These are phyloP conservation scores for Macrophomina phaseolina DNA, from an alignment of 2,329 filamentous ascomycete genomes.

Conservation along the genomic window DNA sequence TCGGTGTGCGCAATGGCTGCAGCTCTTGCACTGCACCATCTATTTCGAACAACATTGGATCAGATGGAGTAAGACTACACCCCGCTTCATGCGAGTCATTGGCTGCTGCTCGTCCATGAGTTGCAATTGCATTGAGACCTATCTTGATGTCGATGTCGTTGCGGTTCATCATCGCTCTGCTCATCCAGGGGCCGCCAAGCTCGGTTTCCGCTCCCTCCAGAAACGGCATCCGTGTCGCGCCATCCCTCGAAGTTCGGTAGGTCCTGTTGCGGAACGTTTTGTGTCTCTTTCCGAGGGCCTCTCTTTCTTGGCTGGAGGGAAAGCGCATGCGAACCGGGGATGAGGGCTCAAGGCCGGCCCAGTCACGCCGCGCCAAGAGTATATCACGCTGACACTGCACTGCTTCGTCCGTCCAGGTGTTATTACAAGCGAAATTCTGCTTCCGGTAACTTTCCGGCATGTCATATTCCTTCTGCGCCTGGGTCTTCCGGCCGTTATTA, in stretches of 20 bases:
- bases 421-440: background rate
- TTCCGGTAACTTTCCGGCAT: background rate
- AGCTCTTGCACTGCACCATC: constrained; percentile 6
- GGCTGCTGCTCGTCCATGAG: constrained; percentile 29
- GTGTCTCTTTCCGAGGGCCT: constrained; percentile 42
- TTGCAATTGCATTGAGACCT: constrained; percentile 43
- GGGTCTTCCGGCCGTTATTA: background rate
- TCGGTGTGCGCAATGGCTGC: constrained; percentile 6
- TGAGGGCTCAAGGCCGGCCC: constrained; percentile 41
- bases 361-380: constrained; percentile 41
- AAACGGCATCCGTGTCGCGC: background rate
- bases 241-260: background rate
- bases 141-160: constrained; percentile 43
- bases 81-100: constrained; percentile 13
- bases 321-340: constrained; percentile 40
- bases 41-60: constrained; percentile 44
- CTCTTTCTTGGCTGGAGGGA: constrained; percentile 36
- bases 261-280: constrained; percentile 28
- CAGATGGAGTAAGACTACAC: constrained; percentile 34
- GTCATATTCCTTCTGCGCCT: background rate
- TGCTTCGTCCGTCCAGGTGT: constrained; percentile 29
- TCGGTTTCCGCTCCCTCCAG: background rate
- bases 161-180: constrained; percentile 29
- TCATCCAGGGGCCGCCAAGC: constrained; percentile 28
- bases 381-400: constrained; percentile 34